Evolutionary conservation across 1,284 basidiomycete genomes (phyloP).

Genomic region (Takashimella tepidaria): DNA sequence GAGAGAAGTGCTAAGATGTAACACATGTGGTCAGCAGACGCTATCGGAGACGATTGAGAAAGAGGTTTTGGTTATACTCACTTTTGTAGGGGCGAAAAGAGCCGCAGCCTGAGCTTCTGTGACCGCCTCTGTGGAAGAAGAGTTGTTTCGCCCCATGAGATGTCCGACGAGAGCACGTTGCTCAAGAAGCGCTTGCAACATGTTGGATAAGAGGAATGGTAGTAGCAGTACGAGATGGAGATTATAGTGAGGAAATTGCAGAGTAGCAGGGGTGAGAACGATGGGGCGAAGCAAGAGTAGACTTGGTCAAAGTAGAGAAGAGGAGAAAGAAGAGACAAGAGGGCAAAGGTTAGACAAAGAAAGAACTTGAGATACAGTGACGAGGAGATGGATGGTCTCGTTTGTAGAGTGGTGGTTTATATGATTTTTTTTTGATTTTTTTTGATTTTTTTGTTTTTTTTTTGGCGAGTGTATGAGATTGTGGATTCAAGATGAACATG

Average conservation of each 20-base stretch:
- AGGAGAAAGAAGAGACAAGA: not conserved
- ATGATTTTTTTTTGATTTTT: not conserved
- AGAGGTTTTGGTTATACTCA: conserved; percentile 2
- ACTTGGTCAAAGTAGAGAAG: not conserved
- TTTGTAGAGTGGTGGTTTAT: too few relatives aligned
- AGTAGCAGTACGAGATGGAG: too few relatives aligned
- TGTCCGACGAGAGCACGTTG: too few relatives aligned
- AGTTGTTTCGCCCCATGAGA: not conserved
- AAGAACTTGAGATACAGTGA: too few relatives aligned
- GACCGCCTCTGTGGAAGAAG: not conserved
- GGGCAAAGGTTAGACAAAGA: not conserved
- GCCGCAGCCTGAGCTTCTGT: conserved; percentile 14
- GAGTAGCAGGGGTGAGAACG: too few relatives aligned
- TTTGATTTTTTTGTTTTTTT: not conserved
- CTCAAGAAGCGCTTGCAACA: not conserved
- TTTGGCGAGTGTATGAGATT: too few relatives aligned
- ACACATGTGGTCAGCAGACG: not conserved
- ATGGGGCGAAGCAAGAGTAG: too few relatives aligned
- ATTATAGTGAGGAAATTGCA: too few relatives aligned
- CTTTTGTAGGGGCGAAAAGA: conserved; percentile 7
- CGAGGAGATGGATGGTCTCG: too few relatives aligned
- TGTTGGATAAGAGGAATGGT: not conserved
- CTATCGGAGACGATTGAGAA: not conserved
- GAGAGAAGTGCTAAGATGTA: not conserved
- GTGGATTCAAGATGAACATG: too few relatives aligned